Evolutionary conservation across 2,329 filamentous ascomycete genomes (phyloP), one percentile per base, ranked within the genome.

Genomic region (Fusarium oligoseptatum): DNA sequence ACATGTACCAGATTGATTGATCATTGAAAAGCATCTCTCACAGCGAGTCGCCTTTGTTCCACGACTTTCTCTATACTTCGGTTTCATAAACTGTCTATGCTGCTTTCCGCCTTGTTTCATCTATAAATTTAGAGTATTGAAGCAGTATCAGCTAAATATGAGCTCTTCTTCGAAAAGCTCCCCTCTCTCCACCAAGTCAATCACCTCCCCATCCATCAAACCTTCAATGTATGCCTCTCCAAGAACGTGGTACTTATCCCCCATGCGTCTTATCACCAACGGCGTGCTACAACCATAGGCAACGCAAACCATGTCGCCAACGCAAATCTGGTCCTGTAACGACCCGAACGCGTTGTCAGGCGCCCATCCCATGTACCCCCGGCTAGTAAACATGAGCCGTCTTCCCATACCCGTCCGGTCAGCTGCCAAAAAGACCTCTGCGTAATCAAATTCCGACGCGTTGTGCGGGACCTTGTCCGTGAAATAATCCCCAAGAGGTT

Each of bases 171-270:
- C 61, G 6, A 37, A 36, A 22, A 68, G n/a, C 61, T 37, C 61
- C 20, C 61, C 43, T n/a, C 14, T 64, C 34, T 65, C 60, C n/a
- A 64, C 24, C 52, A 60, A 20, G 8, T 15, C 24, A 24, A 63
- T 56, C 41, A 29, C 62, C 34, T 71, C 66, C 43, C 62, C 66
- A 55, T 69, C 66, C 69, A 71, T 66, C 34, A 71, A 36, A 8
- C 69, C 69, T 39, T 71, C 61, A 6, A 71, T 37, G 34, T 71
- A 71, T 27, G 69, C 69, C 62, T 71, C 69, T 11, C 69, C 69
- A 20, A 71, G 43, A 11, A 69, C 69, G 17, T 60, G 37, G 36
- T 45, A 60, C 11, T 58, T 55, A 11, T 63, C 69, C 9, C 58
- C 62, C 24, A 52, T 24, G 2, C 37, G 36, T n/a, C 66, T 57